Conservation (phyloP, 2,329 filamentous ascomycete species). For the Colletotrichum somersetense region DNA sequence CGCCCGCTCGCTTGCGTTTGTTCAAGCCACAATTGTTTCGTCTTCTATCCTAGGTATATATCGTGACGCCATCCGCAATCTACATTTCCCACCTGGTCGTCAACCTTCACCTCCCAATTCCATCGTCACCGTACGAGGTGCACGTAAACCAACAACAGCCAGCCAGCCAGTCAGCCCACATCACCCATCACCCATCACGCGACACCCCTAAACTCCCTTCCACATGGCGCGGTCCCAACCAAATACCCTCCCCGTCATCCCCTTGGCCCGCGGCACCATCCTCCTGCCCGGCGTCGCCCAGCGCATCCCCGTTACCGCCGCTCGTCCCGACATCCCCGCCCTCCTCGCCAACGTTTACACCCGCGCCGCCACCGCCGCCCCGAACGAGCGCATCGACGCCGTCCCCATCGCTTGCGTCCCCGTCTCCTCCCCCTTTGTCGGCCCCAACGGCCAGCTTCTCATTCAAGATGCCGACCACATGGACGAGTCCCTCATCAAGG, state of each 20-base stretch:
- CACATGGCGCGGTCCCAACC: conserved; percentile 48
- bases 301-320: conserved; percentile 82
- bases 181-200: conserved; percentile 29
- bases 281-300: conserved; percentile 88
- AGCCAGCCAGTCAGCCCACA: conserved; percentile 8
- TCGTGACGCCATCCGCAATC: not conserved
- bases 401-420: conserved; percentile 91
- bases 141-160: conserved; percentile 15
- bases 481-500: conserved; percentile 56
- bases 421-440: conserved; percentile 80
- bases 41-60: conserved; percentile 10
- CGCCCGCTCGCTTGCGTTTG: not conserved
- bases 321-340: conserved; percentile 88
- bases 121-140: conserved; percentile 31
- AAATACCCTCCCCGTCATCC: conserved; percentile 79
- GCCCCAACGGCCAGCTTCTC: conserved; percentile 80
- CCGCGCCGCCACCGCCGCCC: conserved; percentile 76
- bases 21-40: conserved; percentile 9
- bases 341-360: conserved; percentile 89
- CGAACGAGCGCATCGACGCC: conserved; percentile 71
- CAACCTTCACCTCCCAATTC: not conserved
- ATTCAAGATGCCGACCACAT: conserved; percentile 73
- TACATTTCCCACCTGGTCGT: not conserved
- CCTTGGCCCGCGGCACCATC: conserved; percentile 83
- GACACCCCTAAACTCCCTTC: conserved; percentile 2